phyloP scores from a whole-genome alignment of 2,329 filamentous ascomycete genomes.

The Sporothrix phasma region DNA sequence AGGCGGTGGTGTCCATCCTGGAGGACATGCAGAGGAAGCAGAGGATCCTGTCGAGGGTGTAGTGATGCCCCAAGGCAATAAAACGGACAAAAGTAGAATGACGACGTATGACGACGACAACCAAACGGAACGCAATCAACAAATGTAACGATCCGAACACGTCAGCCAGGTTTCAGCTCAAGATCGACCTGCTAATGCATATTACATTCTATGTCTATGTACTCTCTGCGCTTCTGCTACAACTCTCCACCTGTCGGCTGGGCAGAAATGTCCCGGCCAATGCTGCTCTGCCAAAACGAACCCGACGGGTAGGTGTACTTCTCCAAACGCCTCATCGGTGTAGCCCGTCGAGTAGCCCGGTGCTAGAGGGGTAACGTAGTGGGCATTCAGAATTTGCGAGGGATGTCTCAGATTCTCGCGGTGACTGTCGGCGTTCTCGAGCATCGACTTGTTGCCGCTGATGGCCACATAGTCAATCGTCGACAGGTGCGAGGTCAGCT shows the following conservation, averaged over 20 bases:
- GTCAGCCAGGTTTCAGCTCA: too few species aligned
- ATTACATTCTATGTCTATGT: conserved; percentile 1
- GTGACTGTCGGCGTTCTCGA: conserved; percentile 88
- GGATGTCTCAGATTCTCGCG: conserved; percentile 90
- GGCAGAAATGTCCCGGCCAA: conserved; percentile 6
- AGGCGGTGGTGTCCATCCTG: conserved; percentile 23
- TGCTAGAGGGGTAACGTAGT: conserved; percentile 74
- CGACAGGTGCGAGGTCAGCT: conserved; percentile 86
- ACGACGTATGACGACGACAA: too few species aligned
- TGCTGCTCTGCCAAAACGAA: conserved; percentile 9
- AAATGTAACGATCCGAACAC: too few species aligned
- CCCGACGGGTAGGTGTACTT: conserved; percentile 13
- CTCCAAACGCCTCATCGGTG: conserved; percentile 8
- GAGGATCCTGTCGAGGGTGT: conserved; percentile 14
- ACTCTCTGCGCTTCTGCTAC: background rate
- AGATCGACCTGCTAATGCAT: background rate
- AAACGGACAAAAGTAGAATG: too few species aligned
- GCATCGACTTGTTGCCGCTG: conserved; percentile 65
- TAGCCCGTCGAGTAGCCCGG: conserved; percentile 51
- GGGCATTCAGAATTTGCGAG: conserved; percentile 67
- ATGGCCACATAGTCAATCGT: conserved; percentile 91
- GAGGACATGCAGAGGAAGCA: conserved; percentile 25
- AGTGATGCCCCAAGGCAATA: background rate
- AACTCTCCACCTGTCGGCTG: conserved; percentile 12
- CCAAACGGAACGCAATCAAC: too few species aligned